Conservation (phyloP, 768 basidiomycete species). For the Rhodotorula babjevae region DNA sequence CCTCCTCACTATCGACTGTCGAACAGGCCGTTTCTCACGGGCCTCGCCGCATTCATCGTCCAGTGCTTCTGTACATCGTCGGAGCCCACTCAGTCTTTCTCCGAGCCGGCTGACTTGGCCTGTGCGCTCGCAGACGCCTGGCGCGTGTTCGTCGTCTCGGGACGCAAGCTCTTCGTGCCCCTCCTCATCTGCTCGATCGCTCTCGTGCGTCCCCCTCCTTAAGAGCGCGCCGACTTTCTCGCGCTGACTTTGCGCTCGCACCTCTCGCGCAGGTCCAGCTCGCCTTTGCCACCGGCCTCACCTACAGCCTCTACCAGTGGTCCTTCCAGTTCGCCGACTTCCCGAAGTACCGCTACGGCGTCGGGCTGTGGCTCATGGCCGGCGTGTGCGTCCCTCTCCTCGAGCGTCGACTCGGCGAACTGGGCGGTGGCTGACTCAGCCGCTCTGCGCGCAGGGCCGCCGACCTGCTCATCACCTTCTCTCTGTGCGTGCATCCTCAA, state of each 20-base stretch:
- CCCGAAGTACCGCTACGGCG: too few species aligned
- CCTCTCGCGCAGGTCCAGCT: background rate
- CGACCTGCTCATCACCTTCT: constrained; percentile 11
- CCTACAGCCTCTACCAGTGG: background rate
- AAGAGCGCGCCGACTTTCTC: too few species aligned
- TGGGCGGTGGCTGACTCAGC: too few species aligned
- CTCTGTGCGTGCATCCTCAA: background rate
- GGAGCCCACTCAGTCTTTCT: too few species aligned
- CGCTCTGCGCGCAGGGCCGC: background rate
- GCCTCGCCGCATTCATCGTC: background rate
- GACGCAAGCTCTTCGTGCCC: background rate
- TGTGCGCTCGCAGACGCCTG: background rate
- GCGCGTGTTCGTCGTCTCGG: constrained; percentile 8
- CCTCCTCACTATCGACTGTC: too few species aligned
- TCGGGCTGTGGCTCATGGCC: too few species aligned
- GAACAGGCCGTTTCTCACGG: background rate
- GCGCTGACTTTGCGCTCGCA: too few species aligned
- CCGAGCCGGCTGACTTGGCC: too few species aligned
- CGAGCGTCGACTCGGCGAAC: too few species aligned
- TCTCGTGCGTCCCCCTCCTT: too few species aligned
- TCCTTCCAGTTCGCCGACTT: too few species aligned
- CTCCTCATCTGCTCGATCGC: background rate
- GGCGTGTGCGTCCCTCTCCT: too few species aligned
- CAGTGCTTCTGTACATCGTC: constrained; percentile 6
- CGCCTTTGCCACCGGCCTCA: constrained; percentile 14